Base-by-base conservation (phyloP, 768 basidiomycete genomes). In the Lactarius quietus region DNA sequence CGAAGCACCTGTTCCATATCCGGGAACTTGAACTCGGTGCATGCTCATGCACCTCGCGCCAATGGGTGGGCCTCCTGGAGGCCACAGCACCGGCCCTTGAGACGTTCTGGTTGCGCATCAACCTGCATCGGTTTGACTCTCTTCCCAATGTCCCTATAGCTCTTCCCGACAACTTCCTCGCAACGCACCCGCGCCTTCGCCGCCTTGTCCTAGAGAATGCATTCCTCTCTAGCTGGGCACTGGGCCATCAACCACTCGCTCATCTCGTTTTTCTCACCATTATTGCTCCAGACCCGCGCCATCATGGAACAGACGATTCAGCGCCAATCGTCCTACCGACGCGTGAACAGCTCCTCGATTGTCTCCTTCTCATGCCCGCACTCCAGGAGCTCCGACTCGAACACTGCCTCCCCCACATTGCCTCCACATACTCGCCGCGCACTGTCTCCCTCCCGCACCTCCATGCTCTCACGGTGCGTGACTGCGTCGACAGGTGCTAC, bases 1-100 rank as follows among this genome's bases (percentile, higher is more conserved):
- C 56, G 17, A 43, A 66, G 4, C 61, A 66, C 38, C 65, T 66
- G 38, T 66, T 53, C 23, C 65, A 66, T 15, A 66, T 66, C 51
- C 48, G 43, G 28, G 61, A 62, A 43, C 60, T 18, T 57, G 60
- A 60, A 56, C 55, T 8, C 23, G 17, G 29, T 38, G 61, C n/a
- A 36, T 66, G 65, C 31, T 41, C 26, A 5, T 48, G 20, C 56
- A 41, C 12, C 6, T 35, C 57, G 9, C 12, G 51, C 15, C 65
- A 38, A 7, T 66, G 60, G 60, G 48, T 62, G 12, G 18, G 38
- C 39, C 56, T 62, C 18, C 56, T 66, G n/a, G 56, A 66, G 26
- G 35, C 60, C 3, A 29, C 56, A 4, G 60, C 65, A 14, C 65
- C 65, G 8, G 48, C 62, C 31, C 48, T 66, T 0, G 65, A 66